Base-by-base conservation (phyloP, 768 basidiomycete genomes). In the Psilocybe subaeruginosa region DNA sequence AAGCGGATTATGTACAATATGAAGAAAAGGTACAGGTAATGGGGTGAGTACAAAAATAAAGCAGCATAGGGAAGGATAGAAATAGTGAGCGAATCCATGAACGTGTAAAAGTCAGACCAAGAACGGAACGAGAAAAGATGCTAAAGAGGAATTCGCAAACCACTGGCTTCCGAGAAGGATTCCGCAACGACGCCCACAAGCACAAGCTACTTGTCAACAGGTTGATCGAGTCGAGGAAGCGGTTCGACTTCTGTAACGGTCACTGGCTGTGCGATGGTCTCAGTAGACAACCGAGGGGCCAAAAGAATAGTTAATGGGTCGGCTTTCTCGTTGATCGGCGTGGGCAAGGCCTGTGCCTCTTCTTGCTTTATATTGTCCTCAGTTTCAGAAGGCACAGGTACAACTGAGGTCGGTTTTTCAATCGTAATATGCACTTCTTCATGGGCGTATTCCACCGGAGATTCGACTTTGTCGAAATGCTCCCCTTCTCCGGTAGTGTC, bases 191-290 rank as follows among this genome's bases (percentile, higher is more conserved):
- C 33, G 16, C 9, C 16, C 8, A 37, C 16, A n/a, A 37, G 51
- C 16, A 53, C 16, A 30, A 16, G 11, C 31, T 54, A 30, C 27
- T 46, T 50, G 4, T 60, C 29, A 14, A 29, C 8, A 39, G 29
- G 23, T 39, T 23, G 46, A 16, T 47, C n/a, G 8, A 8, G 47
- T 16, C 16, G 29, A 35, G 50, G 5, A 30, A 17, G 8, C 16
- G 27, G 19, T 30, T 51, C 53, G 7, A 54, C n/a, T 49, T 56
- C 53, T 46, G 54, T 35, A 33, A 37, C 11, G 17, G 45, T 35
- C 35, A 45, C 49, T 31, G 65, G 57, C 55, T 64, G 63, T 9
- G 69, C 69, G 45, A 73, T 67, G 17, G 72, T 73, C 19, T 73
- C 70, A 12, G 60, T 67, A n/a, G 72, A 73, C 33, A 63, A 33